Conservation (phyloP, 2,329 filamentous ascomycete genomes). For the Fusarium anthophilum region DNA sequence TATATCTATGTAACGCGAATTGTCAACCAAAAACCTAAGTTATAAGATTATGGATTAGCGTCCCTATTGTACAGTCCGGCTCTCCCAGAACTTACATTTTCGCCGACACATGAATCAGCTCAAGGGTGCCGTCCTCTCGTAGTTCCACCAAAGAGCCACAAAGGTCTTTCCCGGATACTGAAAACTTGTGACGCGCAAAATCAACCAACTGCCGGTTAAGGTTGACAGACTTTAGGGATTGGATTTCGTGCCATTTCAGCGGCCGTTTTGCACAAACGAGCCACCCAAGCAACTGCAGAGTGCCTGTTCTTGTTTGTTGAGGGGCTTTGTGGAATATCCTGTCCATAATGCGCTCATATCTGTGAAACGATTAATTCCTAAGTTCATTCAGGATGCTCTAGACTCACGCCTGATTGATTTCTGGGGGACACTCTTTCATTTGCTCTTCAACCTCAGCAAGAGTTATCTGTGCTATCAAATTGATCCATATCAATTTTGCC, state of each 20-base stretch:
- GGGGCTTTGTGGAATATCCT: accelerated
- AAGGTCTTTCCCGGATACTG: not conserved
- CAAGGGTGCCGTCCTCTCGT: accelerated
- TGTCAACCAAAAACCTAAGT: not conserved
- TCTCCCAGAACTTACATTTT: accelerated
- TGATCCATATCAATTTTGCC: not conserved
- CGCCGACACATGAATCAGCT: not conserved
- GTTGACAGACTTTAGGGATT: accelerated
- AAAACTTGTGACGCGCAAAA: not conserved
- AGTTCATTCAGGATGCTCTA: not conserved
- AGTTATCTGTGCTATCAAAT: accelerated
- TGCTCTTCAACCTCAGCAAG: not conserved
- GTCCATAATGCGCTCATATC: not conserved
- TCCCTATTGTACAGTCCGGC: accelerated
- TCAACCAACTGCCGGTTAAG: accelerated
- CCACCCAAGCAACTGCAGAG: not conserved
- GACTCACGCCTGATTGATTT: not conserved
- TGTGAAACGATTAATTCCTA: not conserved
- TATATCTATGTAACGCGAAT: not conserved
- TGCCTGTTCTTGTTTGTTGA: accelerated
- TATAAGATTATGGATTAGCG: accelerated
- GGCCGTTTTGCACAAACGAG: not conserved
- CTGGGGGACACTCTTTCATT: accelerated
- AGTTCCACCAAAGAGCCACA: not conserved
- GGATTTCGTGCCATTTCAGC: not conserved